phyloP scores from a whole-genome alignment of 2,329 filamentous ascomycete genomes.

The Aureobasidium vineae region DNA sequence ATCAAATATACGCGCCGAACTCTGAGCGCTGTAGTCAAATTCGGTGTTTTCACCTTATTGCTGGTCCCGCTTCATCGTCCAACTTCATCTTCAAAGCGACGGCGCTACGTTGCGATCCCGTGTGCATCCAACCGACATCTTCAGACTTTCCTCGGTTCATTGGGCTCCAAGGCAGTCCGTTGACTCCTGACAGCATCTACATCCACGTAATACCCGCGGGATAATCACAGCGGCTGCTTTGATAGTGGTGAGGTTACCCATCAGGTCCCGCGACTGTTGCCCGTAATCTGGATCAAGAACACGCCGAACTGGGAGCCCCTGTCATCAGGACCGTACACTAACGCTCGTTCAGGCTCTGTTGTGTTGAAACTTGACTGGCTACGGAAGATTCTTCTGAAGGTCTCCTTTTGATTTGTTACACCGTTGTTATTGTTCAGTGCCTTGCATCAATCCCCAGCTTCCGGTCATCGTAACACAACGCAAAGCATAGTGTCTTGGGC shows the following conservation, averaged over 20 bases:
- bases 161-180: conserved; percentile 16
- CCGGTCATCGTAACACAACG: conserved; percentile 27
- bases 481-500: conserved; percentile 25
- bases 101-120: conserved; percentile 10
- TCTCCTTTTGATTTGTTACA: conserved; percentile 11
- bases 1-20: conserved; percentile 20
- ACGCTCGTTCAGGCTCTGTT: conserved; percentile 2
- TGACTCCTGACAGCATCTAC: not conserved
- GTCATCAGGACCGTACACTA: not conserved
- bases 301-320: not conserved
- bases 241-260: not conserved
- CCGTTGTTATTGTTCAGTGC: conserved; percentile 17
- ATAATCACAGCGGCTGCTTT: not conserved
- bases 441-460: conserved; percentile 25
- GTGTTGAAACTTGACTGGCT: conserved; percentile 11
- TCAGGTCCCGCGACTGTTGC: not conserved
- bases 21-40: not conserved
- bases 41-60: not conserved
- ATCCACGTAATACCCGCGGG: conserved; percentile 3
- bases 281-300: not conserved
- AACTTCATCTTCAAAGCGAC: not conserved
- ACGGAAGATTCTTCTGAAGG: not conserved
- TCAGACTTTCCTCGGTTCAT: conserved; percentile 18
- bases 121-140: conserved; percentile 19
- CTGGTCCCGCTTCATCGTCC: not conserved